Base-by-base conservation (phyloP, 441 rosid genomes). In the Corymbia calophylla region DNA sequence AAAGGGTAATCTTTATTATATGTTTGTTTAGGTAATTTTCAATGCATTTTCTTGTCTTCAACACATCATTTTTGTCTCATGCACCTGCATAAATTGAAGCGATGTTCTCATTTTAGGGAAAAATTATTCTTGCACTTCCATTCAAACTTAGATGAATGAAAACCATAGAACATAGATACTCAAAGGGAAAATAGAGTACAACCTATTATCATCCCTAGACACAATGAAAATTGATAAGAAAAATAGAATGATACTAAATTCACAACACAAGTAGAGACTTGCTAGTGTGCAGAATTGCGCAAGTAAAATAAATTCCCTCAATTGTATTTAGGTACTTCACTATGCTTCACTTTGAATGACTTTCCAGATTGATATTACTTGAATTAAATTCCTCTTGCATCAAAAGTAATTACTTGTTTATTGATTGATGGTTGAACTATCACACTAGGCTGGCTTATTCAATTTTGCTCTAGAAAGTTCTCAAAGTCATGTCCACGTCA, bases 401-500 rank as follows among this genome's bases (percentile, higher is more conserved):
- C 39, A 66, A 29, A 8, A 66, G 31, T 60, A 27, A 16, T 66
- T 66, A 66, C 73, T 66, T 66, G 19, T 1, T 66, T 66, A 66
- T 31, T 0, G 39, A 31, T 66, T 31, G 39, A 66, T 8, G 39
- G 5, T 4, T 31, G 11, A 16, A 66, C 12, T 66, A 21, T 66
- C 39, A 16, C 27, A 16, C 9, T 0, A 1, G 21, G 12, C 3
- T 66, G 21, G 5, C 18, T 66, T 16, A n/a, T 15, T n/a, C 2
- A 9, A n/a, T n/a, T 62, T 62, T 66, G 11, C 80, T 68, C 47
- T 31, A 68, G 25, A 68, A 32, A 17, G 13, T 9, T 68, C 21
- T 17, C 80, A 32, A 68, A 32, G 80, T 68, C 11, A 8, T 32
- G 77, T 66, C 39, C 39, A 31, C 11, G 9, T 66, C 19, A 32